These are phyloP conservation scores for Trichomonas vaginalis DNA, from an alignment of 208 protist species.

Conservation along the genomic window DNA sequence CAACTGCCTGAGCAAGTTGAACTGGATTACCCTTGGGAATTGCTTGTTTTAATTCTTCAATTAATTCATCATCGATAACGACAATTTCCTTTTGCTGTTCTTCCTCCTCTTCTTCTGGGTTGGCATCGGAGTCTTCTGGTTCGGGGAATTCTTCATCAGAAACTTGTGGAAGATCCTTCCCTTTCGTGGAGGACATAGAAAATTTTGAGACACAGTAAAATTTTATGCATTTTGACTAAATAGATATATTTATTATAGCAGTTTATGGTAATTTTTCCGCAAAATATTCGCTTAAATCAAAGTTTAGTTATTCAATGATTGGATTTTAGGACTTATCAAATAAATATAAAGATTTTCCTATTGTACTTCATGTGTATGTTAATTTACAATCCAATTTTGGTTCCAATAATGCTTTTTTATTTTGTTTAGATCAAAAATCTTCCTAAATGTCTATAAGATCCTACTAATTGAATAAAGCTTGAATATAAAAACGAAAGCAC, in stretches of 20 bases:
- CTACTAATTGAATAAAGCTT: no score
- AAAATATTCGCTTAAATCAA: background rate
- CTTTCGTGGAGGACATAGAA: background rate
- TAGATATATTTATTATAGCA: background rate
- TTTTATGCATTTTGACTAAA: background rate
- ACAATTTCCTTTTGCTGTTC: background rate
- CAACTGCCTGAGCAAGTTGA: background rate
- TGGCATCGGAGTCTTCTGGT: background rate
- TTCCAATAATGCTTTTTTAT: no score
- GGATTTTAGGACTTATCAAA: background rate
- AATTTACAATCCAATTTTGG: no score
- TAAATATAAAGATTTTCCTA: no score
- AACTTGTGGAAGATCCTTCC: background rate
- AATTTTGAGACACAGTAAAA: background rate
- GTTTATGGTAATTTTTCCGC: background rate
- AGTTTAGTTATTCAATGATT: background rate
- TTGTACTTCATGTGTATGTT: no score
- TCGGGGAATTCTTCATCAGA: background rate
- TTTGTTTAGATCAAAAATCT: no score
- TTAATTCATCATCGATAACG: conserved; percentile 2
- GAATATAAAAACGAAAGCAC: no score
- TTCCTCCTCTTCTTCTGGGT: background rate
- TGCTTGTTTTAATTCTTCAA: background rate
- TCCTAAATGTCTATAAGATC: no score
- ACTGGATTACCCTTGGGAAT: background rate